Conservation (phyloP, 768 basidiomycete genomes). For the Tremella fuciformis region DNA sequence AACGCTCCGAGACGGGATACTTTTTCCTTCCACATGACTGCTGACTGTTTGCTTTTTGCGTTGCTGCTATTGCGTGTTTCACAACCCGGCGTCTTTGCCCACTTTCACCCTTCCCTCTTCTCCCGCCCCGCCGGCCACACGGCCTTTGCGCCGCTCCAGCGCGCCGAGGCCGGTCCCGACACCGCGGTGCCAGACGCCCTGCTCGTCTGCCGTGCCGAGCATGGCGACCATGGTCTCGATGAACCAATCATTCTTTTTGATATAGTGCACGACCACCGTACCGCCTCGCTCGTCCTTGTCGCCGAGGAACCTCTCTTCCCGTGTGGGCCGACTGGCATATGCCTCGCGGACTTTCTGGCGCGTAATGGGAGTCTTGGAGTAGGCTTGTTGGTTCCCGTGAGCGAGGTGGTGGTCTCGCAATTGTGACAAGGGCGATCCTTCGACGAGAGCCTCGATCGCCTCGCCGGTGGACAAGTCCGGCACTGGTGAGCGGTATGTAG, state of each 20-base stretch:
- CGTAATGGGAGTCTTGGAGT: constrained; percentile 11
- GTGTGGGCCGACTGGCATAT: constrained; percentile 37
- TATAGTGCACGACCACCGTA: constrained; percentile 91
- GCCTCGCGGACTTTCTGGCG: constrained; percentile 24
- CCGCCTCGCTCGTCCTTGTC: constrained; percentile 69
- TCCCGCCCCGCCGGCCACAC: constrained; percentile 13
- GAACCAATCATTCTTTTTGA: constrained; percentile 97
- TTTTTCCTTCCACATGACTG: not conserved
- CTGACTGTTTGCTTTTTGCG: not conserved
- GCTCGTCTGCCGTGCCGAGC: constrained; percentile 56
- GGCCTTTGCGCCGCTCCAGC: constrained; percentile 24
- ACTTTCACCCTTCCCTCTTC: constrained; percentile 2
- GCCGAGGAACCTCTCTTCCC: constrained; percentile 36
- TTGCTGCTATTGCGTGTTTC: not conserved
- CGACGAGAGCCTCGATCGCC: constrained; percentile 86
- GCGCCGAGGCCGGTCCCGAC: constrained; percentile 17
- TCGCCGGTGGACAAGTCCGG: constrained; percentile 64
- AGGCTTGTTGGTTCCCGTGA: not conserved
- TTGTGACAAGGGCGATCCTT: constrained; percentile 80
- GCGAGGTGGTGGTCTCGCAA: constrained; percentile 51
- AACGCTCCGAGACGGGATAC: not conserved
- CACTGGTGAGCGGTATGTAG: constrained; percentile 68
- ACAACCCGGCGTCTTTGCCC: constrained; percentile 12
- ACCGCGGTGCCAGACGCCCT: constrained; percentile 25
- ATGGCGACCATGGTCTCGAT: constrained; percentile 86